These are phyloP conservation scores for Lecanoromycetidae sp. DNA, from an alignment of 2,329 filamentous ascomycete genomes.

Conservation along the genomic window DNA sequence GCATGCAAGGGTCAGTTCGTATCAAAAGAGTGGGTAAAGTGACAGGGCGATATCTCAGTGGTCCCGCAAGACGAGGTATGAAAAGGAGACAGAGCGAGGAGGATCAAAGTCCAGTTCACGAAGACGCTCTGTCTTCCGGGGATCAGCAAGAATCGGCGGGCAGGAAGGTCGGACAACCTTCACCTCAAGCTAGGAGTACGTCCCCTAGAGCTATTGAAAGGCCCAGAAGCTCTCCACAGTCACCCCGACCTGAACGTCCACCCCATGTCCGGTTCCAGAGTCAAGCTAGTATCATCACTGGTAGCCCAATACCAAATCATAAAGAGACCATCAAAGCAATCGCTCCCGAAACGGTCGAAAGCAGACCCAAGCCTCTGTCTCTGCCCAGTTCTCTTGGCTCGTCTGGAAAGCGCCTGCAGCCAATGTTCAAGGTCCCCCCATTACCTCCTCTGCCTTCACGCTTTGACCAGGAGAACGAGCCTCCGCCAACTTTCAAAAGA, in stretches of 20 bases:
- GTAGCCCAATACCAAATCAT: conserved; percentile 10
- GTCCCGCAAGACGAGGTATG: conserved; percentile 64
- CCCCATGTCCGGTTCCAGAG: conserved; percentile 16
- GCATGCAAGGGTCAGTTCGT: conserved; percentile 60
- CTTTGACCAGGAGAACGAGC: conserved; percentile 79
- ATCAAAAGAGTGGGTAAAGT: conserved; percentile 65
- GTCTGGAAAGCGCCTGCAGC: conserved; percentile 31
- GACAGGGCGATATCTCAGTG: conserved; percentile 65
- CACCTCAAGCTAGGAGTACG: neutral
- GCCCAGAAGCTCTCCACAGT: neutral
- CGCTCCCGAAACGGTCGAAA: conserved; percentile 18
- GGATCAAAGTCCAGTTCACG: conserved; percentile 35
- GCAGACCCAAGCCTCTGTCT: conserved; percentile 22
- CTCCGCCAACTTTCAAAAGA: conserved; percentile 55
- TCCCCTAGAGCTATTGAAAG: conserved; percentile 5
- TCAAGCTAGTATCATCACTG: conserved; percentile 15
- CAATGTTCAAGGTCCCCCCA: conserved; percentile 47
- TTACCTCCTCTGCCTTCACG: conserved; percentile 46
- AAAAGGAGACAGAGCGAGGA: conserved; percentile 51
- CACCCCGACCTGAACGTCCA: conserved; percentile 1
- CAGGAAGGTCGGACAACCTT: neutral
- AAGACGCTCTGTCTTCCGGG: conserved; percentile 20
- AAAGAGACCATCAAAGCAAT: conserved; percentile 8
- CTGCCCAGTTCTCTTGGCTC: neutral
- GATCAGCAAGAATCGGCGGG: conserved; percentile 14